These are phyloP conservation scores for Dianthus caryophyllus DNA, from an alignment of 148 eudicot species.

Conservation along the genomic window DNA sequence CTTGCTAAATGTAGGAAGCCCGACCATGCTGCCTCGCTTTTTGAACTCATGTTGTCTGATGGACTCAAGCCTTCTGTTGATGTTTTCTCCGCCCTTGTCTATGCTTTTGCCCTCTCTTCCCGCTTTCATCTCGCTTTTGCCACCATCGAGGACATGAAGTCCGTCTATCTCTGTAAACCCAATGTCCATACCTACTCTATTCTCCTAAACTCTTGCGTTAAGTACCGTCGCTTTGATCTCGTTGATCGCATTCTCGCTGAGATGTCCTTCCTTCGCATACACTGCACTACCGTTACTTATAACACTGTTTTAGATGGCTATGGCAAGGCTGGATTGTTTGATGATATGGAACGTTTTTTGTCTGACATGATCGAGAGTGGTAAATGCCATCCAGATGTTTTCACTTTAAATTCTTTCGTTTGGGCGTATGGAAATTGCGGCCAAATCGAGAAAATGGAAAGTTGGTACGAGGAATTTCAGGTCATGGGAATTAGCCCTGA, in stretches of 20 bases:
- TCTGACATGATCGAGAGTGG: conserved; percentile 62
- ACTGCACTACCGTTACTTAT: conserved; percentile 56
- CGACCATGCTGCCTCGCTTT: conserved; percentile 63
- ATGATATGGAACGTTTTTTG: conserved; percentile 62
- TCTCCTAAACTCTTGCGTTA: conserved; percentile 61
- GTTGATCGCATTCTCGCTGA: conserved; percentile 45
- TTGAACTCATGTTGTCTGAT: conserved; percentile 58
- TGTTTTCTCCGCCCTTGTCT: conserved; percentile 67
- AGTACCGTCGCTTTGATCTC: conserved; percentile 50
- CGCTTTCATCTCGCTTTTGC: conserved; percentile 65
- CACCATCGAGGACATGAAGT: conserved; percentile 56
- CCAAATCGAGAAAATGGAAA: conserved; percentile 71
- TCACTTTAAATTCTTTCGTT: conserved; percentile 70
- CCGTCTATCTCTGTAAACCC: conserved; percentile 63
- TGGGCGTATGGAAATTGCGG: conserved; percentile 71
- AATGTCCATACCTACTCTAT: conserved; percentile 76
- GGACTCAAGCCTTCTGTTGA: conserved; percentile 73
- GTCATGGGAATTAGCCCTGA: conserved; percentile 74
- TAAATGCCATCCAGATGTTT: conserved; percentile 67
- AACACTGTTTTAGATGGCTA: conserved; percentile 87
- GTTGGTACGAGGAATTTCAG: conserved; percentile 80
- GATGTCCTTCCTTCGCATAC: conserved; percentile 65
- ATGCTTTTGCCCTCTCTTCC: conserved; percentile 64
- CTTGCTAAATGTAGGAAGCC: conserved; percentile 82
- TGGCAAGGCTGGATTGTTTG: conserved; percentile 68